Base-by-base conservation (phyloP, 140 eudicot species). In the Bidens hawaiensis region DNA sequence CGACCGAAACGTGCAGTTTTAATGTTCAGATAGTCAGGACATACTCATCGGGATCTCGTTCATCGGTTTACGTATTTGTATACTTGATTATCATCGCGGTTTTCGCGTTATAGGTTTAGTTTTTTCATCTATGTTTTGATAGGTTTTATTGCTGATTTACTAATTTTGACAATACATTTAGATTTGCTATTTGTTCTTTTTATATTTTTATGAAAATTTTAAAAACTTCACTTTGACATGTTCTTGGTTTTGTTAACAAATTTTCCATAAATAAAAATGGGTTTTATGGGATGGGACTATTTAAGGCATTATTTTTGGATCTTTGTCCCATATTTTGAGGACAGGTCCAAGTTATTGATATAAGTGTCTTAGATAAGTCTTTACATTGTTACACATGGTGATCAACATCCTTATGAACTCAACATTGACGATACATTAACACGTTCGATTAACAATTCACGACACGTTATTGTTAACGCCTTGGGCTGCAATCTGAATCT, bases 1-100 rank as follows among this genome's bases (percentile, higher is more conserved):
- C 95, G 3, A 80, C 79, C 4, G 85, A 72, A 43, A 68, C 64
- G 33, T 86, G 95, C 79, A 83, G 79, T 46, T 86, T 86, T 38
- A 73, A 79, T 47, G 74, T 82, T 67, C 89, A 82, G 79, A 85
- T 85, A 28, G 75, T 76, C 12, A 76, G 81, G 41, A 57, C 81
- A 1, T 47, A 65, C 18, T 62, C 82, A 0, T 42, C 72, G 4
- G 61, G 47, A 21, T 52, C 89, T 15, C 53, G 70, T 0, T 45
- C 61, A 0, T 76, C 81, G 6, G 65, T 55, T 41, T 47, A 55
- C 30, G 43, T 65, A n/a, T 61, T 72, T 5, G 71, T 79, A 34
- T 52, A 64, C 63, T 52, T 57, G 27, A 23, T 51, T 30, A 5
- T 70, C 18, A 13, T 71, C 12, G 60, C 45, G 16, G 4, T 76